These are phyloP conservation scores for Hypsizygus marmoreus DNA, from an alignment of 768 basidiomycete genomes.

Conservation along the genomic window DNA sequence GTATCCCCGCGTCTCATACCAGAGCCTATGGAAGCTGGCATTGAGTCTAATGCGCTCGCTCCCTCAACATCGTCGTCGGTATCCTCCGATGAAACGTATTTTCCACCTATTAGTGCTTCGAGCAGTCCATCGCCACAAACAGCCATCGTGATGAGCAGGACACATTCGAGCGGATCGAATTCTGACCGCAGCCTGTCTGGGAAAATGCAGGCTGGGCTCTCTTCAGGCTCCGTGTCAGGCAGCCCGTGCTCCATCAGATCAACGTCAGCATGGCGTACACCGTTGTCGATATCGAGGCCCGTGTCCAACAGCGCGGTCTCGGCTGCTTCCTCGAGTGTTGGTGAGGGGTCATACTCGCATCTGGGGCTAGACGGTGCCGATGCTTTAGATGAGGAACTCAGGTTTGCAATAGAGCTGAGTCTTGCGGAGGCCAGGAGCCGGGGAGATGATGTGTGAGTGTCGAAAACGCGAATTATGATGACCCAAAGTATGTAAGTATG, in stretches of 20 bases:
- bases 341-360: constrained; percentile 17
- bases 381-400: constrained; percentile 65
- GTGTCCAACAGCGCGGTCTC: constrained; percentile 1
- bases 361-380: constrained; percentile 21
- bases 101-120: constrained; percentile 26
- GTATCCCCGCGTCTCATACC: constrained; percentile 50
- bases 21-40: constrained; percentile 60
- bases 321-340: constrained; percentile 9
- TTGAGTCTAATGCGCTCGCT: constrained; percentile 23
- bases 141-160: not conserved
- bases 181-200: too few species aligned
- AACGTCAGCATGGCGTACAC: constrained; percentile 38
- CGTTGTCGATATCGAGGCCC: constrained; percentile 24
- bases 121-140: constrained; percentile 26
- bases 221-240: constrained; percentile 18
- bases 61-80: constrained; percentile 25
- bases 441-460: constrained; percentile 27
- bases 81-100: constrained; percentile 26
- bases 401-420: constrained; percentile 68
- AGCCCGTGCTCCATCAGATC: not conserved
- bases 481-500: too few species aligned
- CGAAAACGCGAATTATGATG: too few species aligned
- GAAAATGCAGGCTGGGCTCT: constrained; percentile 14
- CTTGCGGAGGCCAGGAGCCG: constrained; percentile 62
- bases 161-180: not conserved